Conservation (phyloP, 371 early-diverging fungal genomes). For the Apophysomyces sp. region DNA sequence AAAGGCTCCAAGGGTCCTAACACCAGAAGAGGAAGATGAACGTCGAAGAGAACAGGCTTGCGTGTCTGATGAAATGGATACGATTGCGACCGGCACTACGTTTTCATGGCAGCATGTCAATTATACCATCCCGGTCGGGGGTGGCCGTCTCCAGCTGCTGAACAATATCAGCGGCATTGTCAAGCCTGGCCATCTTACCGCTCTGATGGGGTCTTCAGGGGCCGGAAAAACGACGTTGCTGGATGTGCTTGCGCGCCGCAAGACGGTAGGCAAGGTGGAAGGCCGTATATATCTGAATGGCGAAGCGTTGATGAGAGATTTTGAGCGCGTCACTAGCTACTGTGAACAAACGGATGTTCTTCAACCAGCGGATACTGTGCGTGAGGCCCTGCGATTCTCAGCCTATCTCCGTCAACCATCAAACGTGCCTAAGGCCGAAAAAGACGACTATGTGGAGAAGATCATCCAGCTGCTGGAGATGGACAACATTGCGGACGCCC, state of each 20-base stretch:
- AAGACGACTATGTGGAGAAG: constrained; percentile 58
- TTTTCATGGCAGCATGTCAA: constrained; percentile 49
- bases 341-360: constrained; percentile 85
- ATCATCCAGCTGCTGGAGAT: constrained; percentile 61
- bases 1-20: background rate
- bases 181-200: constrained; percentile 64
- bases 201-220: constrained; percentile 81
- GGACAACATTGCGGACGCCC: constrained; percentile 53
- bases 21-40: constrained; percentile 2
- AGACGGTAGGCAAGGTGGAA: constrained; percentile 66
- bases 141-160: constrained; percentile 39
- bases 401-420: constrained; percentile 63
- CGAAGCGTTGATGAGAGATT: constrained; percentile 36
- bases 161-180: constrained; percentile 41
- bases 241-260: constrained; percentile 75
- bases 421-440: constrained; percentile 50
- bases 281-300: constrained; percentile 65
- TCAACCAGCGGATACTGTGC: constrained; percentile 59
- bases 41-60: constrained; percentile 10
- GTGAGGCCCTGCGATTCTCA: constrained; percentile 69
- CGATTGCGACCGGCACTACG: constrained; percentile 33
- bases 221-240: constrained; percentile 85
- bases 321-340: constrained; percentile 74
- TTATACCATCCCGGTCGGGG: constrained; percentile 52
- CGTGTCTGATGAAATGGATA: constrained; percentile 19